A percentile compares a stretch with the other conserved stretches of the same genome.
phyloP scores from a whole-genome alignment of 2,329 filamentous ascomycete genomes.

The Trichoderma koningiopsis region DNA sequence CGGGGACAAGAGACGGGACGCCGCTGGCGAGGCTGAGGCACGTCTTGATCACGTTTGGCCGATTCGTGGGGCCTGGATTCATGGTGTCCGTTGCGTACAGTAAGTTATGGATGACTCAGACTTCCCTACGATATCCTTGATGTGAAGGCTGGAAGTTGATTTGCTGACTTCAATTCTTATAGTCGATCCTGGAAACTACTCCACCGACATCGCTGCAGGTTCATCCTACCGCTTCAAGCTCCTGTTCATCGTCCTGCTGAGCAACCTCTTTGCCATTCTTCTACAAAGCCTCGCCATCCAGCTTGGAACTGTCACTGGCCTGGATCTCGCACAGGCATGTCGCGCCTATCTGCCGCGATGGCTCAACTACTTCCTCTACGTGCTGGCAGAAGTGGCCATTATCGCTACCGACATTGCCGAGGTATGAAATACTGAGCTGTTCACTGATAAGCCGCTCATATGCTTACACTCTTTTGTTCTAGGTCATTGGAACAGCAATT shows the following conservation, averaged over 20 bases:
- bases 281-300: conserved; percentile 70
- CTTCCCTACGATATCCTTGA: background rate
- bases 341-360: conserved; percentile 66
- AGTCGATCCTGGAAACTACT: conserved; percentile 68
- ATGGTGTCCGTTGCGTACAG: conserved; percentile 63
- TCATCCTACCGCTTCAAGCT: conserved; percentile 66
- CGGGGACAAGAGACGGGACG: conserved; percentile 2
- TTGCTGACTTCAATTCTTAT: background rate
- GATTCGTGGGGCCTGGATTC: conserved; percentile 67
- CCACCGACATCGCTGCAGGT: conserved; percentile 69
- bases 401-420: conserved; percentile 73
- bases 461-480: background rate
- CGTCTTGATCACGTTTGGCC: conserved; percentile 37
- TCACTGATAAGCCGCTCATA: background rate
- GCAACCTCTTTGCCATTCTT: conserved; percentile 72
- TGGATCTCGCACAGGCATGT: conserved; percentile 68
- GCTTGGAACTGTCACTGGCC: conserved; percentile 67
- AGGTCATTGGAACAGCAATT: conserved; percentile 71
- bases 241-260: conserved; percentile 68
- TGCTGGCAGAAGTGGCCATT: conserved; percentile 66
- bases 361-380: conserved; percentile 64
- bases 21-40: conserved; percentile 28
- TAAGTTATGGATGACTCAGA: conserved; percentile 35
- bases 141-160: background rate
- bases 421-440: conserved; percentile 23